Evolutionary conservation across 495 filamentous ascomycete genomes (phyloP).

Genomic region (Neurospora sp.): DNA sequence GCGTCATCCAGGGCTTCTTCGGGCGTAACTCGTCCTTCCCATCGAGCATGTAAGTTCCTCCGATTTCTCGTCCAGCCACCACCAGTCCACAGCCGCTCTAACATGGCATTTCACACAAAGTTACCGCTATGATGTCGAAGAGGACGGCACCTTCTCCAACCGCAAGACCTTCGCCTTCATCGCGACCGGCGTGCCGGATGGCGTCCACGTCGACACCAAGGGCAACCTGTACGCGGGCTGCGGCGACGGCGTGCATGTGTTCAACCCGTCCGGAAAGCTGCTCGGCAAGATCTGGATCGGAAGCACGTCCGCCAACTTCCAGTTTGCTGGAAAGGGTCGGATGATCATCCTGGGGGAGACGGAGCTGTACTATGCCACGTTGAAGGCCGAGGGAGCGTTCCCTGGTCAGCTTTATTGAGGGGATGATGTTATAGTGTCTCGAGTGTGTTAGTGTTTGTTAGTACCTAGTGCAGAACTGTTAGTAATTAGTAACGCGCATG

Average conservation of each 20-base stretch:
- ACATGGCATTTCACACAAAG: constrained; percentile 11
- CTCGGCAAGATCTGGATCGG: constrained; percentile 48
- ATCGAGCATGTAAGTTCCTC: constrained; percentile 28
- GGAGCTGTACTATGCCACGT: constrained; percentile 38
- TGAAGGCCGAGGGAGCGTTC: constrained; percentile 33
- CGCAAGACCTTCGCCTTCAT: constrained; percentile 49
- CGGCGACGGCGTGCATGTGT: constrained; percentile 55
- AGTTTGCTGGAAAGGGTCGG: constrained; percentile 44
- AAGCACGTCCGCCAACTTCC: constrained; percentile 40
- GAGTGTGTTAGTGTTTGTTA: neutral
- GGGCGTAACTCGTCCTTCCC: constrained; percentile 25
- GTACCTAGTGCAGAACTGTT: neutral
- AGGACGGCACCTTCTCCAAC: constrained; percentile 32
- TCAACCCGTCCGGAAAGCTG: constrained; percentile 44
- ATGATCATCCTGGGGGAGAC: constrained; percentile 42
- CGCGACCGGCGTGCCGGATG: constrained; percentile 46
- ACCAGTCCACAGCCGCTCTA: neutral
- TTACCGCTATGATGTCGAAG: constrained; percentile 30
- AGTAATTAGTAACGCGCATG: neutral
- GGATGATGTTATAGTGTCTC: neutral
- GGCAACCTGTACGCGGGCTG: constrained; percentile 53
- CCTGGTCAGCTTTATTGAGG: constrained; percentile 11
- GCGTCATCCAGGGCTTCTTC: constrained; percentile 31
- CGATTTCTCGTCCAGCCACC: neutral
- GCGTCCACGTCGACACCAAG: constrained; percentile 46